These are phyloP conservation scores for Lactifluus pinguis DNA, from an alignment of 768 basidiomycete species.

Conservation along the genomic window DNA sequence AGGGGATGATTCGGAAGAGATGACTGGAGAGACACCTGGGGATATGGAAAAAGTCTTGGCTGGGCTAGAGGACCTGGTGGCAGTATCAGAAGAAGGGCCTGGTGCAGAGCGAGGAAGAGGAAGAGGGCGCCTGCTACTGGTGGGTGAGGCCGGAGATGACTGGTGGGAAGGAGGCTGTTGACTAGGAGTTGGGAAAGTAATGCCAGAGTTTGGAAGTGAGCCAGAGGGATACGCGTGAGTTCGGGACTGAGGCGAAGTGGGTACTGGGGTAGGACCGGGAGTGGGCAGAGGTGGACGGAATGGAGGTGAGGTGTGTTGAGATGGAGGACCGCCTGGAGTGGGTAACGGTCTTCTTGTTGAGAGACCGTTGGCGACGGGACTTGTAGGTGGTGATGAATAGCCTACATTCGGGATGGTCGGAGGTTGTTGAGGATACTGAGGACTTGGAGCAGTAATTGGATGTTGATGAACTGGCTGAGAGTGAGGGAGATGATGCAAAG, in stretches of 20 bases:
- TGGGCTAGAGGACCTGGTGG: slow-evolving; percentile 14
- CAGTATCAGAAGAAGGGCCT: not conserved
- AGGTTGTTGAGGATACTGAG: slow-evolving; percentile 16
- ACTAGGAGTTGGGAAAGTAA: not conserved
- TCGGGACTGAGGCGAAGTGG: slow-evolving; percentile 5
- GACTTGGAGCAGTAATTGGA: slow-evolving; percentile 18
- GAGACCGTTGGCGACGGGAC: slow-evolving; percentile 9
- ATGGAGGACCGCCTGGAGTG: slow-evolving; percentile 16
- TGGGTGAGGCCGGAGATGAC: slow-evolving; percentile 16
- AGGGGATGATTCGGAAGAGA: not conserved
- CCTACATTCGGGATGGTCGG: slow-evolving; percentile 7
- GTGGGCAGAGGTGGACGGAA: slow-evolving; percentile 18
- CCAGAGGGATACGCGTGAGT: not conserved
- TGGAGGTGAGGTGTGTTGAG: not conserved
- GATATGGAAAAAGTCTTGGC: slow-evolving; percentile 2
- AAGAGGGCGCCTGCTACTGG: slow-evolving; percentile 13
- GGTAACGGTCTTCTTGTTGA: slow-evolving; percentile 18
- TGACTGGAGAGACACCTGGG: not conserved
- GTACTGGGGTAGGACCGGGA: slow-evolving; percentile 18
- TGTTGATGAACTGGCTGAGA: not conserved
- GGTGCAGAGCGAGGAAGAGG: slow-evolving; percentile 10
- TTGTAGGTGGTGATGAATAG: slow-evolving; percentile 12
- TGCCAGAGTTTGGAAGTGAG: not conserved
- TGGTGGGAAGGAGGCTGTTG: slow-evolving; percentile 1
- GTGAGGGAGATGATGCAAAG: slow-evolving; percentile 4